A percentile compares a stretch with the other conserved stretches of the same genome.
Evolutionary conservation across 1,284 basidiomycete genomes (phyloP).

Genomic region (Cryptococcus hybrid): DNA sequence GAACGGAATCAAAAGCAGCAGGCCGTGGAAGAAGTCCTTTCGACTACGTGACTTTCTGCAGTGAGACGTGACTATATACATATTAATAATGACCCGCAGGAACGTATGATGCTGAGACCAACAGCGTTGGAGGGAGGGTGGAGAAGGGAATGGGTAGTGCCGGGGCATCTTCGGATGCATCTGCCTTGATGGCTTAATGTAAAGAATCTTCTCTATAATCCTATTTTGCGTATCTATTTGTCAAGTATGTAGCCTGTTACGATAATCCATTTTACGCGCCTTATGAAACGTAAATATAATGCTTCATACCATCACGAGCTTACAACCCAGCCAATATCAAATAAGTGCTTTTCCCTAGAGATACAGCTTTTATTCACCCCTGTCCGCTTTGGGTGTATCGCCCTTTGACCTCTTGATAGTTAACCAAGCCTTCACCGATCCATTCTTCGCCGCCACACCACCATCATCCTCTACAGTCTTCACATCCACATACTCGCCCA

Average conservation of each 20-base stretch:
- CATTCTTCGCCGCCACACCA: constrained; percentile 49
- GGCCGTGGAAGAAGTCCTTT: too few relatives aligned
- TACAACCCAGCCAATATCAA: too few relatives aligned
- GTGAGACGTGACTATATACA: too few relatives aligned
- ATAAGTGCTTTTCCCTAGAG: too few relatives aligned
- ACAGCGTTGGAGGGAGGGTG: constrained; percentile 35
- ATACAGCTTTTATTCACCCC: too few relatives aligned
- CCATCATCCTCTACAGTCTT: constrained; percentile 48
- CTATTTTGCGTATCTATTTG: too few relatives aligned
- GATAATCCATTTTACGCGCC: too few relatives aligned
- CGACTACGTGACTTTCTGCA: too few relatives aligned
- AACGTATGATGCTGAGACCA: constrained; percentile 26
- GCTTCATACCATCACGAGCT: neutral
- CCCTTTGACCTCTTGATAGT: constrained; percentile 12
- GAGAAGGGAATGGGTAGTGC: constrained; percentile 21
- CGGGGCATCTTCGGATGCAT: constrained; percentile 34
- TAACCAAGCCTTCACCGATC: constrained; percentile 48
- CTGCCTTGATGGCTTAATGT: constrained; percentile 6
- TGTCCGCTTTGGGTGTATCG: neutral
- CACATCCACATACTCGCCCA: constrained; percentile 41
- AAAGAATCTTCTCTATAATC: neutral
- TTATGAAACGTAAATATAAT: neutral
- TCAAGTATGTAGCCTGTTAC: too few relatives aligned
- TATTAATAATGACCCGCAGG: neutral
- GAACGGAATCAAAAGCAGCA: constrained; percentile 5